Conservation (phyloP, 2,329 filamentous ascomycete species). For the Dissoconium aciculare region DNA sequence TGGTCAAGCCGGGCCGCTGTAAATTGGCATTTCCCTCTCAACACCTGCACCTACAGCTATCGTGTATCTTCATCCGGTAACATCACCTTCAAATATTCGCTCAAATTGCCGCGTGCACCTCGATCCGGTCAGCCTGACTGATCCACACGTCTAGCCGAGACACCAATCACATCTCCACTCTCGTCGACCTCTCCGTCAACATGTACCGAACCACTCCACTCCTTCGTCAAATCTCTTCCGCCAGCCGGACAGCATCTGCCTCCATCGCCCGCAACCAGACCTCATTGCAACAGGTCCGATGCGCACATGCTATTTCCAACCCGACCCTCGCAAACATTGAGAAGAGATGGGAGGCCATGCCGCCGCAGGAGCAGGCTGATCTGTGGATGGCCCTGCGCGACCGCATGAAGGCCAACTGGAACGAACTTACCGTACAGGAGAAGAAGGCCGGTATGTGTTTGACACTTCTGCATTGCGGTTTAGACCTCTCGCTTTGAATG, state of each 20-base stretch:
- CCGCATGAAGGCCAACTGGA: slow-evolving; percentile 97
- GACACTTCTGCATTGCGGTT: not conserved
- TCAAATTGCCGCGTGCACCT: too few species aligned
- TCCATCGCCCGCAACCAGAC: slow-evolving; percentile 11
- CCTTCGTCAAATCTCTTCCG: slow-evolving; percentile 13
- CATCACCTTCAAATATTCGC: too few species aligned
- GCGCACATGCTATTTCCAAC: slow-evolving; percentile 91
- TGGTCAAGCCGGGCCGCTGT: too few species aligned
- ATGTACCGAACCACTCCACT: slow-evolving; percentile 14
- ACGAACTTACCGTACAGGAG: slow-evolving; percentile 85
- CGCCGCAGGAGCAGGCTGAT: slow-evolving; percentile 96
- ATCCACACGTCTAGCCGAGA: too few species aligned
- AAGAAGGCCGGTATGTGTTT: slow-evolving; percentile 69
- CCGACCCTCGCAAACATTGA: slow-evolving; percentile 95
- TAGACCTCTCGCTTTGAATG: slow-evolving; percentile 1
- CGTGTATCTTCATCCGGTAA: too few species aligned
- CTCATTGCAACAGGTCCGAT: slow-evolving; percentile 33
- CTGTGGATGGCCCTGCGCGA: slow-evolving; percentile 97
- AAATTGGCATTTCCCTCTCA: too few species aligned
- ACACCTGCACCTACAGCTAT: too few species aligned
- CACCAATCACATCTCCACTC: too few species aligned
- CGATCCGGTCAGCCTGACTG: too few species aligned
- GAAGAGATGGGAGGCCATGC: slow-evolving; percentile 98
- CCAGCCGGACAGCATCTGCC: slow-evolving; percentile 11
- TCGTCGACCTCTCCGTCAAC: slow-evolving; percentile 5